These are phyloP conservation scores for Ogataea polymorpha DNA, from an alignment of 805 yeast species.

Conservation along the genomic window DNA sequence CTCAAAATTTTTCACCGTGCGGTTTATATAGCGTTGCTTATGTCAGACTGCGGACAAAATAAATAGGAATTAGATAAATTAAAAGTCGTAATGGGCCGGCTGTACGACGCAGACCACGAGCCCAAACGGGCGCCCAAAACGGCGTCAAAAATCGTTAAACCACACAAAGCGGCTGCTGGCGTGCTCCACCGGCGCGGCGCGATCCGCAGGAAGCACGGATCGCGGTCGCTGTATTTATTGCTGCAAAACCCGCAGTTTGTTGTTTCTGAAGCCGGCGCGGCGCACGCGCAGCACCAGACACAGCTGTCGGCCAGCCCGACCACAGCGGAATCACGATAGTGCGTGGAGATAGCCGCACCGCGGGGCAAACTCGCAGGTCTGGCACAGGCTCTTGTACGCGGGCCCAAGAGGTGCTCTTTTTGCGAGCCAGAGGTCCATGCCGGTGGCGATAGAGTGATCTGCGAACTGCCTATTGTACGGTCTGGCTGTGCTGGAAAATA, in stretches of 20 bases:
- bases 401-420: conserved; percentile 45
- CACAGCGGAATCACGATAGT: not conserved
- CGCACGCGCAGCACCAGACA: conserved; percentile 2
- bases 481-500: conserved; percentile 42
- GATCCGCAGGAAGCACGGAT: conserved; percentile 2
- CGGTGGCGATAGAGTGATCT: conserved; percentile 28
- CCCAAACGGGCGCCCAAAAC: not conserved
- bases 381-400: conserved; percentile 44
- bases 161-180: not conserved
- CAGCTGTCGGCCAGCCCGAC: too few relatives aligned
- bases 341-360: conserved; percentile 37
- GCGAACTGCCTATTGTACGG: conserved; percentile 35
- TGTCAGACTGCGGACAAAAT: not conserved
- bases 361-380: conserved; percentile 49
- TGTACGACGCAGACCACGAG: conserved; percentile 3
- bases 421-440: conserved; percentile 60
- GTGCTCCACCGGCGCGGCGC: conserved; percentile 4
- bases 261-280: conserved; percentile 1
- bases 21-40: conserved; percentile 4
- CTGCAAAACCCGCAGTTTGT: conserved; percentile 2
- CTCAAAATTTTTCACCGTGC: conserved; percentile 5
- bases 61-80: not conserved
- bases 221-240: not conserved
- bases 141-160: not conserved
- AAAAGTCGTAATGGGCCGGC: not conserved